Evolutionary conservation across 306 rosid species (phyloP).

Genomic region (Prunus mira): DNA sequence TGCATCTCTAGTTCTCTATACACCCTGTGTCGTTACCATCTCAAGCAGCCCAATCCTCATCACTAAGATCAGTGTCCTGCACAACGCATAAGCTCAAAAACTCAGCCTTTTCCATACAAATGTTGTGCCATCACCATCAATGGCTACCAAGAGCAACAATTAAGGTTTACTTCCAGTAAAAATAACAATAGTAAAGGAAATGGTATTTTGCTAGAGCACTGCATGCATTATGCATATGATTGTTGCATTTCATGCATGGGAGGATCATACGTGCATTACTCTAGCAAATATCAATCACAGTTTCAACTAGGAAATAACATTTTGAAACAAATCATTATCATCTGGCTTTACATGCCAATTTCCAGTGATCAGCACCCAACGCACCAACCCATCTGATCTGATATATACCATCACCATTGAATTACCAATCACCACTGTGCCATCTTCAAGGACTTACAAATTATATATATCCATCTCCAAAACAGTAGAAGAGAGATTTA

Average conservation of each 20-base stretch:
- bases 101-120: background rate
- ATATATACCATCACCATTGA: background rate
- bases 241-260: background rate
- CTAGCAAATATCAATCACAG: background rate
- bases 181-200: background rate
- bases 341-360: background rate
- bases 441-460: background rate
- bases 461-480: background rate
- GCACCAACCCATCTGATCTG: background rate
- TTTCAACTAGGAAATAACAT: too few species aligned
- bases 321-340: background rate
- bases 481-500: background rate
- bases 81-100: constrained; percentile 5
- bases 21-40: background rate
- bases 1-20: background rate
- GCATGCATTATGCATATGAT: too few species aligned
- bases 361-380: background rate
- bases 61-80: constrained; percentile 52
- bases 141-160: background rate
- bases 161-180: background rate
- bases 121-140: background rate
- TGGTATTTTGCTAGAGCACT: background rate
- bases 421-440: background rate
- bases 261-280: background rate
- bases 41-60: constrained; percentile 74